Evolutionary conservation across 305 asterid genomes (phyloP).

Genomic region (Fraxinus platypoda): DNA sequence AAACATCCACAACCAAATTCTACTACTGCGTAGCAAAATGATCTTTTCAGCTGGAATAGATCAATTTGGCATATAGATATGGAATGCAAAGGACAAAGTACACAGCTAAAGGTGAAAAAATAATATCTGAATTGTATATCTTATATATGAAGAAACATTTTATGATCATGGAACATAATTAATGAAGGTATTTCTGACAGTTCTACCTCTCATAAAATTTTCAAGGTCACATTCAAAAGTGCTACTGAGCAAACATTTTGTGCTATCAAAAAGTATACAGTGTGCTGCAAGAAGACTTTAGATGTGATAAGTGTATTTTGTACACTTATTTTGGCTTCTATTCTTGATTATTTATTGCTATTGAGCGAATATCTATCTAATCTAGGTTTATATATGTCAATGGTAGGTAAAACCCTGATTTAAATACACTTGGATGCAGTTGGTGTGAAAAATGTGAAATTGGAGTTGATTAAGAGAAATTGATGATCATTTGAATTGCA

Average conservation of each 20-base stretch:
- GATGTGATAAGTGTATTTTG: neutral
- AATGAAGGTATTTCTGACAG: neutral
- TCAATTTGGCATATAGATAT: neutral
- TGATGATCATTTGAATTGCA: neutral
- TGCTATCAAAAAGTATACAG: neutral
- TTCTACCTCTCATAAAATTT: neutral
- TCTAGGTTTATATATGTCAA: neutral
- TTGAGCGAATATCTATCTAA: neutral
- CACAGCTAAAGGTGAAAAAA: neutral
- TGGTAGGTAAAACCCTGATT: neutral
- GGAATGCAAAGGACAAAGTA: neutral
- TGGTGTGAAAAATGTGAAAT: neutral
- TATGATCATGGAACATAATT: slow-evolving; percentile 4
- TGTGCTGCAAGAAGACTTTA: neutral
- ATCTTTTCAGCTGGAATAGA: neutral
- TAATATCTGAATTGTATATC: neutral
- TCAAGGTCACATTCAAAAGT: neutral
- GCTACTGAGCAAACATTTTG: neutral
- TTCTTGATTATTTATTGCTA: neutral
- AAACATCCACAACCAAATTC: neutral
- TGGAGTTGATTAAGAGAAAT: neutral
- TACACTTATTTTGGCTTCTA: neutral
- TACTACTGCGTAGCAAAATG: neutral
- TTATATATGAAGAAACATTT: neutral
- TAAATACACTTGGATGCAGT: neutral